Conservation (phyloP, 2,329 filamentous ascomycete species). For the Endothia cerciana region DNA sequence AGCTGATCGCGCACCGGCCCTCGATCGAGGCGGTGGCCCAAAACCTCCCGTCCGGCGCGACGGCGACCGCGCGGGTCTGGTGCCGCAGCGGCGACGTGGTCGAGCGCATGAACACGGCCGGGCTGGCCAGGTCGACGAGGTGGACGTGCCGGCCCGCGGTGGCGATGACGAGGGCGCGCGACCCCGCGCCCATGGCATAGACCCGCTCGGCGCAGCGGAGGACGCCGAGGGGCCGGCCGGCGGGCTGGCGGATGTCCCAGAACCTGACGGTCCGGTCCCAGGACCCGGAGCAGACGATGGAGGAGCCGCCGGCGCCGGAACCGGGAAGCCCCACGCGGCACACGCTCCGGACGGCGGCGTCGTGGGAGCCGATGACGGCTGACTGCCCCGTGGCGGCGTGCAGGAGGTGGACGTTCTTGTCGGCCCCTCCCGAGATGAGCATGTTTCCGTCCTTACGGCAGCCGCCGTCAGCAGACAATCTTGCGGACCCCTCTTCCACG, state of each 20-base stretch:
- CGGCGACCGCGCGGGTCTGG: conserved; percentile 37
- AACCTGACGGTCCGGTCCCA: conserved; percentile 62
- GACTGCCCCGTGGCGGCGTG: conserved; percentile 37
- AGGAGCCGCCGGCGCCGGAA: conserved; percentile 35
- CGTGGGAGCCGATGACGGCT: conserved; percentile 36
- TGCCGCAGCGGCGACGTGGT: conserved; percentile 33
- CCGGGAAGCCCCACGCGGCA: conserved; percentile 37
- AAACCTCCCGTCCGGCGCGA: conserved; percentile 10
- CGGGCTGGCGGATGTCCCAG: conserved; percentile 57
- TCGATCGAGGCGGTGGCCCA: conserved; percentile 34
- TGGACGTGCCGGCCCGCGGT: conserved; percentile 39
- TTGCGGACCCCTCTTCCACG: not conserved
- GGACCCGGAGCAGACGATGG: conserved; percentile 39
- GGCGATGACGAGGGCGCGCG: conserved; percentile 36
- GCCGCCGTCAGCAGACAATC: not conserved
- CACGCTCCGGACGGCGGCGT: conserved; percentile 38
- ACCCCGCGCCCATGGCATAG: conserved; percentile 40
- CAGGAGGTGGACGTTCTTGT: conserved; percentile 38
- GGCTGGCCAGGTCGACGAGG: conserved; percentile 39
- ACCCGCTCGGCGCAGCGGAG: conserved; percentile 56
- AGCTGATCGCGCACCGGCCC: not conserved
- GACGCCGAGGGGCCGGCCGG: conserved; percentile 43
- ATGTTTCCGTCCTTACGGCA: conserved; percentile 39
- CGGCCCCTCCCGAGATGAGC: conserved; percentile 39
- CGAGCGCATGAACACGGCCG: conserved; percentile 30